Conservation (phyloP, 148 eudicot genomes). For the Silene latifolia region DNA sequence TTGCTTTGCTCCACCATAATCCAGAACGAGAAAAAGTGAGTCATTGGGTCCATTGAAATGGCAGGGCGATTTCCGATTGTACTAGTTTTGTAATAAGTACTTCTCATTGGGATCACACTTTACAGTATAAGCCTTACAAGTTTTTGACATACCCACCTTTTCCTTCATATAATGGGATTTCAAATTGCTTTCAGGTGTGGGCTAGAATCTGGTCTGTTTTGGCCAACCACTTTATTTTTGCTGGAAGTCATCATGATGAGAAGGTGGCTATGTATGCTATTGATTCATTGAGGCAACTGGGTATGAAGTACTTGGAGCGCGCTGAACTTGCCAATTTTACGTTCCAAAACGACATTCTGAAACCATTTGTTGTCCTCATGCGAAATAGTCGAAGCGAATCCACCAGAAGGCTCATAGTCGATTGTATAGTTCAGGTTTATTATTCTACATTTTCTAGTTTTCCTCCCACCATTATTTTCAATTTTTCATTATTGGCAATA, state of each 20-base stretch:
- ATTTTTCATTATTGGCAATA: not conserved
- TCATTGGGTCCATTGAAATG: not conserved
- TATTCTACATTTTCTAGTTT: not conserved
- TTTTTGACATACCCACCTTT: constrained; percentile 1
- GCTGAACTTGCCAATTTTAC: constrained; percentile 89
- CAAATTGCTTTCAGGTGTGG: constrained; percentile 73
- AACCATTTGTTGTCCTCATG: constrained; percentile 96
- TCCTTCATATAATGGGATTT: constrained; percentile 3
- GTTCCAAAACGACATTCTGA: constrained; percentile 94
- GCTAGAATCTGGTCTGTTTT: constrained; percentile 98
- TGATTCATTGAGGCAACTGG: constrained; percentile 94
- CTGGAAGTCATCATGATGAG: constrained; percentile 98
- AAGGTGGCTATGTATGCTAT: constrained; percentile 98
- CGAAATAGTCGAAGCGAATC: constrained; percentile 85
- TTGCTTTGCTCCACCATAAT: not conserved
- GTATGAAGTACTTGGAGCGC: constrained; percentile 95
- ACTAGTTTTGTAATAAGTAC: not conserved
- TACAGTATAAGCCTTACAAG: not conserved
- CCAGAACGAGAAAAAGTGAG: not conserved
- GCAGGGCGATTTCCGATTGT: not conserved
- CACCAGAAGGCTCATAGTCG: constrained; percentile 85
- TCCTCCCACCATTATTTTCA: not conserved
- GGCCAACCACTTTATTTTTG: constrained; percentile 90
- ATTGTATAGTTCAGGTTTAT: constrained; percentile 91
- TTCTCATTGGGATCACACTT: not conserved